These are phyloP conservation scores for Xylaria sp. DNA, from an alignment of 2,329 filamentous ascomycete species.

Conservation along the genomic window DNA sequence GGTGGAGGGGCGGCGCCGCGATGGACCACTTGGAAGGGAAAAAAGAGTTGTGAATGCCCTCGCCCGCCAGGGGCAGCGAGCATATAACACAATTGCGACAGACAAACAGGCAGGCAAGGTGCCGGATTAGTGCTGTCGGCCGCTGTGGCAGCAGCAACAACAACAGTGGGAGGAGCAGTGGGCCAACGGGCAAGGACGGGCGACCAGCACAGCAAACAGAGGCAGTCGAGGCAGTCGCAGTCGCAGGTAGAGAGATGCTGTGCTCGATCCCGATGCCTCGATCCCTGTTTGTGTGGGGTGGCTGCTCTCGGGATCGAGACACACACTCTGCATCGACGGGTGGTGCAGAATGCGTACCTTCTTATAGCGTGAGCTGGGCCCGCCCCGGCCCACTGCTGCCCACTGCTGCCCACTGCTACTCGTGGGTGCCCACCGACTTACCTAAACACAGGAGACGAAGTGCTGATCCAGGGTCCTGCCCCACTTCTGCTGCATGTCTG, in stretches of 20 bases:
- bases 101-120: too few species aligned
- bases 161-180: neutral
- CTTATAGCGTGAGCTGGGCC: neutral
- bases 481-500: slow-evolving; percentile 25
- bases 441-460: neutral
- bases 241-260: slow-evolving; percentile 11
- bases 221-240: neutral
- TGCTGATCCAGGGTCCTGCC: slow-evolving; percentile 36
- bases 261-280: slow-evolving; percentile 42
- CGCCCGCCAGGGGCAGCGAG: slow-evolving; percentile 9
- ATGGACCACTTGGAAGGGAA: slow-evolving; percentile 1
- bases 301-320: slow-evolving; percentile 37
- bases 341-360: slow-evolving; percentile 6
- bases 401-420: neutral
- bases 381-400: neutral
- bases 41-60: slow-evolving; percentile 27
- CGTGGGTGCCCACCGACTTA: neutral
- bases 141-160: neutral
- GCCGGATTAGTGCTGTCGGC: neutral
- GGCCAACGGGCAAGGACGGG: neutral
- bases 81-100: neutral
- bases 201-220: neutral
- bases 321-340: slow-evolving; percentile 38
- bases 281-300: slow-evolving; percentile 35
- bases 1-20: neutral